Percentiles rank a stretch among this genome's conserved stretches.
Conservation (phyloP, 805 yeast genomes). For the Yamadazyma akitaensis region DNA sequence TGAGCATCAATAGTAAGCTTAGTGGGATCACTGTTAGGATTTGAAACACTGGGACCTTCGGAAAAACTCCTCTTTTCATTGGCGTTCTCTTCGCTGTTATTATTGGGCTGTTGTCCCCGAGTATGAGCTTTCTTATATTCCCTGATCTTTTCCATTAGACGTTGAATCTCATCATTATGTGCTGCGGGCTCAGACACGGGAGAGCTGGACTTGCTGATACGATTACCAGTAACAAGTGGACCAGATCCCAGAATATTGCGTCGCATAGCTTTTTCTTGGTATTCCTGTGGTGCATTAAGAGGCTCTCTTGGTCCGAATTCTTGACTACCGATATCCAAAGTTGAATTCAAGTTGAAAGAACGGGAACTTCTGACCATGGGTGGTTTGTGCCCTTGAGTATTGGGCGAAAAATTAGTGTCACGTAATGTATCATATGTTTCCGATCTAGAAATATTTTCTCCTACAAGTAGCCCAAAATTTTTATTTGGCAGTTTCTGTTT, state of each 20-base stretch:
- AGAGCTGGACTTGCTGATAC: neutral
- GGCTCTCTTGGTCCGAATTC: neutral
- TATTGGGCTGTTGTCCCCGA: neutral
- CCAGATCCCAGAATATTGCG: neutral
- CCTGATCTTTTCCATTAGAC: conserved; percentile 4
- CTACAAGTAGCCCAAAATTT: too few relatives aligned
- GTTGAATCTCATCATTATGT: conserved; percentile 1
- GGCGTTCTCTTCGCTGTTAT: neutral
- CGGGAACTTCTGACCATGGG: conserved; percentile 6
- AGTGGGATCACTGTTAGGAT: too few relatives aligned
- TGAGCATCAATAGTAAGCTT: too few relatives aligned
- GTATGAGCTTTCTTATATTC: neutral
- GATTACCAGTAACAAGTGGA: neutral
- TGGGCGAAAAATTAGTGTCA: neutral
- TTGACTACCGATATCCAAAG: neutral
- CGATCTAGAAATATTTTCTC: neutral
- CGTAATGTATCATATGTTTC: neutral
- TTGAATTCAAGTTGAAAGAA: conserved; percentile 1
- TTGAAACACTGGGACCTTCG: too few relatives aligned
- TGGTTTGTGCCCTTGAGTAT: neutral
- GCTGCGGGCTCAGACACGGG: neutral
- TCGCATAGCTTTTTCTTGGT: neutral
- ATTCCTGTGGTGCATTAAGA: neutral
- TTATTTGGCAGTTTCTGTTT: neutral
- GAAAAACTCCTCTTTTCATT: too few relatives aligned